Conservation (phyloP, 1,284 basidiomycete genomes). For the Trichosporon ovoides region DNA sequence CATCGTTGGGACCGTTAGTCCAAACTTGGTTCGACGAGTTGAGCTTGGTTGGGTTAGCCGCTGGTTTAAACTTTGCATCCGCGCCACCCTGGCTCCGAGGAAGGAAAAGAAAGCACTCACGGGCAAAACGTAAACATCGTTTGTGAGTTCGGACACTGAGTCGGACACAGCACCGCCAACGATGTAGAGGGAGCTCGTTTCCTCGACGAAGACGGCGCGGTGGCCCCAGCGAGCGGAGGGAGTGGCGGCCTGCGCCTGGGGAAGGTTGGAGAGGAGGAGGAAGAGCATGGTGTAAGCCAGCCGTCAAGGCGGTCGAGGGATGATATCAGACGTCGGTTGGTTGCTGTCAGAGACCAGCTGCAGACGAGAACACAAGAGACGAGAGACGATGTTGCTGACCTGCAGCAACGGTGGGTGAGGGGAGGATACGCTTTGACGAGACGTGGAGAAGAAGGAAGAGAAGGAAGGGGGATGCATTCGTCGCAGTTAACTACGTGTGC, state of each 20-base stretch:
- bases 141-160: slow-evolving; percentile 46
- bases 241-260: slow-evolving; percentile 24
- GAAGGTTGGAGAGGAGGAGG: slow-evolving; percentile 23
- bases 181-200: slow-evolving; percentile 42
- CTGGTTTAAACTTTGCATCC: not conserved
- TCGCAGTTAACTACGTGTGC: no score
- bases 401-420: not conserved
- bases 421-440: slow-evolving; percentile 9
- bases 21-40: slow-evolving; percentile 38
- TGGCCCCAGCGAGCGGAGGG: slow-evolving; percentile 47
- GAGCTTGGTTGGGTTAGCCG: slow-evolving; percentile 28
- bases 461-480: no score
- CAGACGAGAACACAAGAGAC: slow-evolving; percentile 1
- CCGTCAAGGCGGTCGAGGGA: slow-evolving; percentile 7
- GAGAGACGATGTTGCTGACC: not conserved
- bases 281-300: slow-evolving; percentile 13
- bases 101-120: slow-evolving; percentile 23
- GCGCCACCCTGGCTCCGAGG: no score
- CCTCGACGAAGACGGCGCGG: slow-evolving; percentile 42
- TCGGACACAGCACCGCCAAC: slow-evolving; percentile 43
- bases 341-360: not conserved
- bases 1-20: slow-evolving; percentile 28
- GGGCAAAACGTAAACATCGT: slow-evolving; percentile 45
- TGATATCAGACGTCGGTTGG: slow-evolving; percentile 5
- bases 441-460: slow-evolving; percentile 7